Base-by-base conservation (phyloP, 805 yeast genomes). In the Kuraishia cidri region DNA sequence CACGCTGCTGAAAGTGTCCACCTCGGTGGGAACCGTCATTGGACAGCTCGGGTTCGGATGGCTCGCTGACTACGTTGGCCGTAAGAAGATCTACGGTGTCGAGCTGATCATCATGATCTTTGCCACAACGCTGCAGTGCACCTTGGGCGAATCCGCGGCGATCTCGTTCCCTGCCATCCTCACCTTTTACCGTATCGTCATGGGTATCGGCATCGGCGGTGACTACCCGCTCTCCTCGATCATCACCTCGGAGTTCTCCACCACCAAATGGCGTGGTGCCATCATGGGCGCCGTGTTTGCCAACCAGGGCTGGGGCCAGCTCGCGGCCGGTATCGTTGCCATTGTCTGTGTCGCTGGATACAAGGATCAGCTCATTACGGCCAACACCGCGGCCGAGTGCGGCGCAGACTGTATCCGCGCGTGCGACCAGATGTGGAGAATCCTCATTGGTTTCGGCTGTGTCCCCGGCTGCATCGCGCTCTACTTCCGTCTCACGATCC, bases 131-230 rank as follows among this genome's bases (percentile, higher is more conserved):
- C 60, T 79, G 42, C 95, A 86, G 66, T 78, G 90, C 64, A 58
- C 70, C 39, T 43, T 79, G 29, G 95, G 94, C 49, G 48, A 57
- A 7, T 73, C 94, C 17, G 72, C 83, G 17, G 92, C 79, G 43
- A 61, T 85, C 39, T 69, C 66, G 50, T 80, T 85, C 49, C 72
- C 75, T 36, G 94, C 92, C 28, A 67, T 84, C 32, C 66, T 87
- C 41, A 62, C 79, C 8, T 77, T 80, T 50, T 79, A 76, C 64
- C 81, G 96, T 75, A 78, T 86, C 44, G 52, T 86, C 41, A 80
- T 79, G 85, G 96, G 96, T 69, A 79, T 87, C 48, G 96, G 96
- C 75, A 87, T 86, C 47, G 96, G 96, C 66, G 96, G 95, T 71
- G 96, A 86, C 65, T 86, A 86, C 58, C 95, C 96, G 45, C 69